Conservation (phyloP, 2,329 filamentous ascomycete species). For the Colletotrichum cuscutae region DNA sequence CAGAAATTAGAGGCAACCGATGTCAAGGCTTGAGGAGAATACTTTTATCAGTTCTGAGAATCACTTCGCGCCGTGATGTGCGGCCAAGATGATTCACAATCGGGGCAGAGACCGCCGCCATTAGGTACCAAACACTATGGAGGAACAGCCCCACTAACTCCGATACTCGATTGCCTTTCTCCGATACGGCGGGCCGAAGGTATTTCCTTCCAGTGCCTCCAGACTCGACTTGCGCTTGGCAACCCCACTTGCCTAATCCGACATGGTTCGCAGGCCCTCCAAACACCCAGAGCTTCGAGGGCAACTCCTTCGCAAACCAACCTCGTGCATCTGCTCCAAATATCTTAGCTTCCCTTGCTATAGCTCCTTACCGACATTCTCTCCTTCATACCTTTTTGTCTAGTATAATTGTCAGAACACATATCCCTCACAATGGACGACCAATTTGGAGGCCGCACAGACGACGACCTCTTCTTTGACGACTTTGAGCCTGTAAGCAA, state of each 20-base stretch:
- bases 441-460: slow-evolving; percentile 69
- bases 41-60: neutral
- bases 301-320: slow-evolving; percentile 11
- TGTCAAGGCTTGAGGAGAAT: neutral
- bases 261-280: slow-evolving; percentile 19
- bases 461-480: slow-evolving; percentile 71
- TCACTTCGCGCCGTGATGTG: neutral
- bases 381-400: neutral
- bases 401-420: neutral
- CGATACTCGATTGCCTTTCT: neutral
- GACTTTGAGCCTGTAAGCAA: slow-evolving; percentile 63
- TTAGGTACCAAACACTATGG: neutral
- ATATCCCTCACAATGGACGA: slow-evolving; percentile 60
- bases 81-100: slow-evolving; percentile 31
- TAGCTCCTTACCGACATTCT: neutral
- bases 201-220: neutral
- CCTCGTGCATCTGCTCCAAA: slow-evolving; percentile 6
- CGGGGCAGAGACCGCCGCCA: neutral
- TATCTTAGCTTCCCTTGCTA: neutral
- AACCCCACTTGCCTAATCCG: slow-evolving; percentile 30
- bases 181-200: slow-evolving; percentile 4
- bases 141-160: neutral
- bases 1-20: slow-evolving; percentile 40
- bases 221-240: neutral
- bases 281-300: slow-evolving; percentile 19